Percentiles rank a stretch among this genome's conserved stretches.
These are phyloP conservation scores for Aspergillus vadensis DNA, from an alignment of 2,329 filamentous ascomycete genomes.

Conservation along the genomic window DNA sequence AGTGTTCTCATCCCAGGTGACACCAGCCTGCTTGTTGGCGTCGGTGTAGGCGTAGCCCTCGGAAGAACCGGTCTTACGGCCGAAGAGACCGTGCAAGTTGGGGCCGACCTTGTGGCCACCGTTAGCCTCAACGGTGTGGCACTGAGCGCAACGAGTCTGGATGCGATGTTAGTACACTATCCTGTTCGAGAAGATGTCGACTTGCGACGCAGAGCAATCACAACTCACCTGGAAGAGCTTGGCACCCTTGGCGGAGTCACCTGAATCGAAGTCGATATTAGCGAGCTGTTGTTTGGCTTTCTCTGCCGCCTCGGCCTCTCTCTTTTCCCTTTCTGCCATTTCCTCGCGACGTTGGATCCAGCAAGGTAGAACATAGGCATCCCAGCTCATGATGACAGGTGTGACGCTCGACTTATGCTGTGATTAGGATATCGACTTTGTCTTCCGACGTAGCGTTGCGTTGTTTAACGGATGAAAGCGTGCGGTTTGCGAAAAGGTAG, in stretches of 20 bases:
- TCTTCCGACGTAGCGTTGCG: neutral
- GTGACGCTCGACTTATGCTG: neutral
- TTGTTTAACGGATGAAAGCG: neutral
- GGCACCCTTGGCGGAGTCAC: constrained; percentile 94
- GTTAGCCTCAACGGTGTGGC: constrained; percentile 84
- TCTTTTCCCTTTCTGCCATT: constrained; percentile 20
- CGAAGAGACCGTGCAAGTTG: constrained; percentile 95
- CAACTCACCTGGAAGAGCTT: constrained; percentile 83
- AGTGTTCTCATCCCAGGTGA: constrained; percentile 82
- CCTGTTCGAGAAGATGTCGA: too few species aligned
- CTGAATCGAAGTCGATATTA: constrained; percentile 52
- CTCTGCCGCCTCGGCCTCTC: constrained; percentile 18
- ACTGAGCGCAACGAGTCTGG: constrained; percentile 90
- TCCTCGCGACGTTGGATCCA: constrained; percentile 29
- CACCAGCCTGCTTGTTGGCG: constrained; percentile 97
- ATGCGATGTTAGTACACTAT: constrained; percentile 12
- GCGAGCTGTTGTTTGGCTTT: constrained; percentile 24
- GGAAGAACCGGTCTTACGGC: constrained; percentile 88
- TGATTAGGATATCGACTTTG: neutral
- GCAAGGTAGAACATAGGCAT: constrained; percentile 27
- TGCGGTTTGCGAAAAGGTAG: neutral
- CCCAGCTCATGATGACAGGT: constrained; percentile 28
- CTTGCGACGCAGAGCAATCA: neutral
- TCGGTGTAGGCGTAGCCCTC: constrained; percentile 97
- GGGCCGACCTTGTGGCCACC: constrained; percentile 98